phyloP scores from a whole-genome alignment of 106 monocot species.

The Dendrobium huoshanense region DNA sequence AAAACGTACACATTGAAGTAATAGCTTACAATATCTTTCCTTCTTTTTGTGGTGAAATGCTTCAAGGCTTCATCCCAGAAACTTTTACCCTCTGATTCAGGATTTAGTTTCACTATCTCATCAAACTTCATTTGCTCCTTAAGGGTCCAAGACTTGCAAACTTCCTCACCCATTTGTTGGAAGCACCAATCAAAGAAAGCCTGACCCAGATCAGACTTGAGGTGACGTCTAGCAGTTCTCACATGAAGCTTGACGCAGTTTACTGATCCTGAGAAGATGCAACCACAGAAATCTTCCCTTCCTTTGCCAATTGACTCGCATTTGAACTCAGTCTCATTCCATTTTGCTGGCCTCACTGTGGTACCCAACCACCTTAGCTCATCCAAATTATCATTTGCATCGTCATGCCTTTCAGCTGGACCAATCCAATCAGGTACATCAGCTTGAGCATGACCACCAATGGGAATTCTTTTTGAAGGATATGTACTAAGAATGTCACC shows the following conservation, averaged over 20 bases:
- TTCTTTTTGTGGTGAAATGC: conserved; percentile 40
- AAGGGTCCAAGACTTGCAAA: conserved; percentile 41
- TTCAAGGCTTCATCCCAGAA: conserved; percentile 44
- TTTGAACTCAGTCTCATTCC: conserved; percentile 1
- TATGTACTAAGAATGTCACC: conserved; percentile 9
- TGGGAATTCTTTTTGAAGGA: conserved; percentile 35
- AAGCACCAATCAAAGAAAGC: conserved; percentile 54
- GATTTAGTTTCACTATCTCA: conserved; percentile 33
- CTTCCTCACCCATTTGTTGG: conserved; percentile 70
- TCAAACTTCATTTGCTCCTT: conserved; percentile 47
- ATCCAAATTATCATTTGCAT: conserved; percentile 9
- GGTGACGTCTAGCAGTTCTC: conserved; percentile 26
- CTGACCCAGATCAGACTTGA: conserved; percentile 48
- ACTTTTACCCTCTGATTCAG: conserved; percentile 24
- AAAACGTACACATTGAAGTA: conserved; percentile 71
- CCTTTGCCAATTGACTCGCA: conserved; percentile 24
- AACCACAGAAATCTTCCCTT: conserved; percentile 36
- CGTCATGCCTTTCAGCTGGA: conserved; percentile 6
- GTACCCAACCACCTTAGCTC: conserved; percentile 53
- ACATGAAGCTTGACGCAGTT: conserved; percentile 57
- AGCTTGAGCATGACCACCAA: conserved; percentile 61
- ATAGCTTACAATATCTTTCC: conserved; percentile 47
- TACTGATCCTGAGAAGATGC: conserved; percentile 37
- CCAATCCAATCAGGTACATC: conserved; percentile 47
- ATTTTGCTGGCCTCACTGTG: conserved; percentile 41